These are phyloP conservation scores for Haplographium delicatum DNA, from an alignment of 495 filamentous ascomycete species.

Conservation along the genomic window DNA sequence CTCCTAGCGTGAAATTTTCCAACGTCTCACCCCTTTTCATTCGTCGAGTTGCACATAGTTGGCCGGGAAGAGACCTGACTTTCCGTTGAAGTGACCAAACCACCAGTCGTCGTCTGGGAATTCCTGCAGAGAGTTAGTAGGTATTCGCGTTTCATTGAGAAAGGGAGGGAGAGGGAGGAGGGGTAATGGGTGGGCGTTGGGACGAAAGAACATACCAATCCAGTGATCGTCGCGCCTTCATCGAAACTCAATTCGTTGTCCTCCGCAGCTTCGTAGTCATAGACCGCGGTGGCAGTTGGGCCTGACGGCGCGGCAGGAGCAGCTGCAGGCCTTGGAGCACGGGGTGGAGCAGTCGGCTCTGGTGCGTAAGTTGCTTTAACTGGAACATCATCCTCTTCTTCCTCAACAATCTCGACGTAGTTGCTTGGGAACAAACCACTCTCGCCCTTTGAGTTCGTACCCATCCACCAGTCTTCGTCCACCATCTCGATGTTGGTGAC, in stretches of 20 bases:
- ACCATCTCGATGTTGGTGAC: constrained; percentile 98
- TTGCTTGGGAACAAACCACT: constrained; percentile 91
- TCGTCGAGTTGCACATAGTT: constrained; percentile 70
- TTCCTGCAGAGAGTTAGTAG: constrained; percentile 48
- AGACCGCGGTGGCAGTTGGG: constrained; percentile 74
- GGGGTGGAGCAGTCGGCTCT: constrained; percentile 29
- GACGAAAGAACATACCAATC: constrained; percentile 27
- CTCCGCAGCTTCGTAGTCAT: constrained; percentile 96
- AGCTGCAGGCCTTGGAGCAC: constrained; percentile 14
- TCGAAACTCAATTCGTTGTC: constrained; percentile 96
- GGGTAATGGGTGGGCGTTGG: background rate
- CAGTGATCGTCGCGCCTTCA: constrained; percentile 72
- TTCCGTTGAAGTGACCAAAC: constrained; percentile 78
- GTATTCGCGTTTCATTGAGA: too few species aligned
- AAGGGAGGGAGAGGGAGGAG: too few species aligned
- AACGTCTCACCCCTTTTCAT: too few species aligned
- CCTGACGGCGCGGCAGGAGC: constrained; percentile 35
- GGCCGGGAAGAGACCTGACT: constrained; percentile 84
- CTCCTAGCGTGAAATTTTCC: too few species aligned
- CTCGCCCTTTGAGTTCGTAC: constrained; percentile 74
- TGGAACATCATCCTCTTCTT: constrained; percentile 25
- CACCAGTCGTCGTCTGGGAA: constrained; percentile 99
- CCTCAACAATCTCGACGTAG: constrained; percentile 83
- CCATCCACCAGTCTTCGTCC: constrained; percentile 97
- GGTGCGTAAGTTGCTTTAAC: constrained; percentile 19